Base-by-base conservation (phyloP, 2,329 filamentous ascomycete genomes). In the Fusarium austroafricanum region DNA sequence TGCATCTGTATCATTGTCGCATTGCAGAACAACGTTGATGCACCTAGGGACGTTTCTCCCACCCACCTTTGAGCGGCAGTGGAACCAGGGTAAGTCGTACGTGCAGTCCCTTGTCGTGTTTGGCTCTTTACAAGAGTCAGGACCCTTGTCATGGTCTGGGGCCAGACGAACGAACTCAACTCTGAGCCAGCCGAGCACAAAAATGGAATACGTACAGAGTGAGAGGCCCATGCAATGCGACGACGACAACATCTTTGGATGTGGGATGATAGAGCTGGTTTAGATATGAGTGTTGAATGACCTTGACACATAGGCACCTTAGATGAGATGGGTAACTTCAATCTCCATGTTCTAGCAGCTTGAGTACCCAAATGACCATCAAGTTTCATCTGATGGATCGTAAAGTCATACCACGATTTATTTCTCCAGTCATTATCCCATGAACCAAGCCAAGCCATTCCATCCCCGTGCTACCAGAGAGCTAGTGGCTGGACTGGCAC, bases 61-160 rank as follows among this genome's bases (percentile, higher is more conserved):
- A 50, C 54, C 65, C 54, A 65, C 61, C 35, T 65, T 61, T 50
- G 38, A 65, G 52, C 65, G 46, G 51, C 46, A 65, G 65, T 54
- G 65, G 64, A 47, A 54, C 64, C 52, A 67, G 64, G 64, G 44
- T 61, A 37, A 29, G 52, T 35, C 42, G 42, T 51, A 61, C 57
- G 33, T 42, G 21, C 7, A 21, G 43, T 38, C 31, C 52, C 52
- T 26, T 50, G 52, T 50, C 47, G 15, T 51, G 47, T 51, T 51
- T 43, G 55, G 26, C 42, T 50, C 40, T 10, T 39, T 47, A 56
- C 65, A 68, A 68, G 65, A 68, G 65, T 68, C 65, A 68, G 45
- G 65, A 68, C 60, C 65, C 65, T 68, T 68, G 65, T 68, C 65
- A 33, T 45, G 47, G 64, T 52, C 63, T 67, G 58, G 64, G 63